Evolutionary conservation across 75 land plant genomes (phyloP).

Genomic region (Selaginella moellendorffii): DNA sequence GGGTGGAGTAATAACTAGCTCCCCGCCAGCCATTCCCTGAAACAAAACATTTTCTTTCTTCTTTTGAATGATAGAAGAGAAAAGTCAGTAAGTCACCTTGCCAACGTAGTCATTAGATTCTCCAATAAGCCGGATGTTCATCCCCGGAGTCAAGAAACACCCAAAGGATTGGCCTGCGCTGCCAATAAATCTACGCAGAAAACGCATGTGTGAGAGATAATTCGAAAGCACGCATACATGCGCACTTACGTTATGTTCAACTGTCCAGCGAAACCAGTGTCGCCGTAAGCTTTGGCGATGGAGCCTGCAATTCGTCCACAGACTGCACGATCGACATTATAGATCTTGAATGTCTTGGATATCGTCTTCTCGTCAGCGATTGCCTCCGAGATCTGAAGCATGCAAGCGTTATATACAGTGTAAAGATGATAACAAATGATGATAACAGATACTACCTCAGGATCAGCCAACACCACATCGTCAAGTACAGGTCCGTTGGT

Average conservation of each 20-base stretch:
- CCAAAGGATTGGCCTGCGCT: constrained; percentile 99
- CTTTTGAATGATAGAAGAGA: too few species aligned
- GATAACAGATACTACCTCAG: constrained; percentile 41
- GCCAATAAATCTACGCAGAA: constrained; percentile 56
- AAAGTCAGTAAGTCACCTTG: too few species aligned
- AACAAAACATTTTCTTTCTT: neutral
- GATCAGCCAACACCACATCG: constrained; percentile 78
- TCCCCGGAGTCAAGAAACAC: constrained; percentile 84
- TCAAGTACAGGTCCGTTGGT: constrained; percentile 84
- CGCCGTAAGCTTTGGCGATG: constrained; percentile 89
- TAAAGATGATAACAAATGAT: constrained; percentile 2
- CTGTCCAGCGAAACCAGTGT: constrained; percentile 92
- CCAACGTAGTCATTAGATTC: constrained; percentile 99
- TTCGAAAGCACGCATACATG: too few species aligned
- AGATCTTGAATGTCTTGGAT: constrained; percentile 47
- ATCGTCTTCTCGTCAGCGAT: constrained; percentile 74
- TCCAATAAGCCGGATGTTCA: constrained; percentile 76
- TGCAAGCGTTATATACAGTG: too few species aligned
- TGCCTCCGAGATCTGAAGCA: constrained; percentile 60
- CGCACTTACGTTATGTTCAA: constrained; percentile 65
- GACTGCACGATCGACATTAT: constrained; percentile 86
- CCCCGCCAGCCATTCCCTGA: constrained; percentile 99
- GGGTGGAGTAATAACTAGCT: constrained; percentile 69
- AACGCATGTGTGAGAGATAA: too few species aligned
- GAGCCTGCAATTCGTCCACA: constrained; percentile 92